Percentiles rank a stretch among this genome's conserved stretches.
These are phyloP conservation scores for Penicillium robsamsonii DNA, from an alignment of 495 filamentous ascomycete species.

Conservation along the genomic window DNA sequence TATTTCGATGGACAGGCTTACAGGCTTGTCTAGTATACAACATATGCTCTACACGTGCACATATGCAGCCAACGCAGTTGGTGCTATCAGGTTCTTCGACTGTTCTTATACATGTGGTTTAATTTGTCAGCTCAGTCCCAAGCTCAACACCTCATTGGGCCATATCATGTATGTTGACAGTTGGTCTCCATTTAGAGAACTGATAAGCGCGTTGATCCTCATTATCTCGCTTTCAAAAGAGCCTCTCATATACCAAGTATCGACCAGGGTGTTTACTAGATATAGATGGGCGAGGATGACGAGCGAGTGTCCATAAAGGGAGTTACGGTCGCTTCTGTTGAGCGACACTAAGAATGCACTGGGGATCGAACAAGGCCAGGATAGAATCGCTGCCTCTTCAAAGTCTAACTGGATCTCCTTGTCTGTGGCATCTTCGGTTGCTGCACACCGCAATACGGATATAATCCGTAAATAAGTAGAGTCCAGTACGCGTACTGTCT, in stretches of 20 bases:
- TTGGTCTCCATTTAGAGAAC: background rate
- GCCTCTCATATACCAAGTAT: slow-evolving; percentile 8
- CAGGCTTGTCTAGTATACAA: background rate
- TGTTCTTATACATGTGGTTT: background rate
- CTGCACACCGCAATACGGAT: background rate
- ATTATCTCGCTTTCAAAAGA: slow-evolving; percentile 1
- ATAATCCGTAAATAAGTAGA: background rate
- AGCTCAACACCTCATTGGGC: slow-evolving; percentile 3
- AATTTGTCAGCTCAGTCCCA: background rate
- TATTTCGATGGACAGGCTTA: no score
- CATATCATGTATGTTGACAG: slow-evolving; percentile 7
- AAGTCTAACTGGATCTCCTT: slow-evolving; percentile 24
- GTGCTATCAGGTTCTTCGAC: background rate
- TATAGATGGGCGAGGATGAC: slow-evolving; percentile 18
- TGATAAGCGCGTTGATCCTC: background rate
- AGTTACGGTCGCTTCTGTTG: slow-evolving; percentile 1
- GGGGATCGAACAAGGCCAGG: slow-evolving; percentile 11
- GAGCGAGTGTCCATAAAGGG: background rate
- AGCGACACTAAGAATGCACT: slow-evolving; percentile 9
- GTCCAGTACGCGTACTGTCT: background rate
- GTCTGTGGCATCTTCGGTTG: slow-evolving; percentile 3
- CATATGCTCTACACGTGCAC: background rate
- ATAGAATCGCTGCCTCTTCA: slow-evolving; percentile 21
- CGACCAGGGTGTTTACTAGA: slow-evolving; percentile 3
- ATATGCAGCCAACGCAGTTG: background rate